Evolutionary conservation across 2,329 filamentous ascomycete species (phyloP).

Genomic region (Fusarium proliferatum): DNA sequence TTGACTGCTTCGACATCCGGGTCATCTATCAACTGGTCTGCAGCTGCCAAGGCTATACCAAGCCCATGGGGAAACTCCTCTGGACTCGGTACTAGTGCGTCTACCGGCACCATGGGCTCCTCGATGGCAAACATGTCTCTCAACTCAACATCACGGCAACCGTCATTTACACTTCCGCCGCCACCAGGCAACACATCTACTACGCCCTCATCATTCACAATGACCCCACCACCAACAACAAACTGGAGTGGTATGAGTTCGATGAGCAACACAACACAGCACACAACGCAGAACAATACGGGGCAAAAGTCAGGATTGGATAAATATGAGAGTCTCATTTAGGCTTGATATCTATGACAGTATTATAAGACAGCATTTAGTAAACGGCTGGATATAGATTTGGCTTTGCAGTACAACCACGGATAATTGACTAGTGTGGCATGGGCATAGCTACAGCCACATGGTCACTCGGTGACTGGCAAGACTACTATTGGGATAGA

Average conservation of each 20-base stretch:
- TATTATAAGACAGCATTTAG: background rate
- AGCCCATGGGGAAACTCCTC: slow-evolving; percentile 62
- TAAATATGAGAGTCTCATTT: slow-evolving; percentile 76
- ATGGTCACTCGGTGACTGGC: background rate
- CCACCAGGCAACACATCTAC: slow-evolving; percentile 55
- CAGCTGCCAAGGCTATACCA: slow-evolving; percentile 54
- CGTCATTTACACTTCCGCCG: slow-evolving; percentile 69
- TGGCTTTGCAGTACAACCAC: slow-evolving; percentile 3
- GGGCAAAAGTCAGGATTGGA: slow-evolving; percentile 66
- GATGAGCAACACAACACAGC: slow-evolving; percentile 3
- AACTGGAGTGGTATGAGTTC: slow-evolving; percentile 41
- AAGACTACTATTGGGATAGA: background rate
- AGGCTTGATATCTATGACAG: slow-evolving; percentile 25
- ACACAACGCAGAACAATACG: slow-evolving; percentile 36
- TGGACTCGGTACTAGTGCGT: slow-evolving; percentile 42
- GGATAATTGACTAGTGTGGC: background rate
- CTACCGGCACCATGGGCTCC: slow-evolving; percentile 49
- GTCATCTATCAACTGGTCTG: slow-evolving; percentile 64
- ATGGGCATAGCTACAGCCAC: background rate
- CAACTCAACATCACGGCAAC: slow-evolving; percentile 53
- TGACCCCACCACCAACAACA: slow-evolving; percentile 55
- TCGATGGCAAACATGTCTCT: slow-evolving; percentile 63
- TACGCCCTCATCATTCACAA: slow-evolving; percentile 57
- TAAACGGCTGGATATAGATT: slow-evolving; percentile 3
- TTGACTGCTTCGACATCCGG: slow-evolving; percentile 36